Evolutionary conservation across 2,329 filamentous ascomycete species (phyloP).

Genomic region (Botrytis fragariae): DNA sequence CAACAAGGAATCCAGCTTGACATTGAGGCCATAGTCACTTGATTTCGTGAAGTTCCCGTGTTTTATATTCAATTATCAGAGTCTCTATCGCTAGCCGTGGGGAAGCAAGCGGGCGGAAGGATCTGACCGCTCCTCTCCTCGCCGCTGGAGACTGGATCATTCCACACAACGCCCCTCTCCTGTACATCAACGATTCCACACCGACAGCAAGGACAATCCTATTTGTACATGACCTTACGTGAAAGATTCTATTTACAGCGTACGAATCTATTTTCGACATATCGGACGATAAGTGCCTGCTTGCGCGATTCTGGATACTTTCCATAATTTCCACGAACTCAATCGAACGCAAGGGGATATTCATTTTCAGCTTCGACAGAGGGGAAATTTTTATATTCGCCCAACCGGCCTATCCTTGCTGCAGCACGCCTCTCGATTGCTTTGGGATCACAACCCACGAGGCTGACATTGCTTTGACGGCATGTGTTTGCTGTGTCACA

Average conservation of each 20-base stretch:
- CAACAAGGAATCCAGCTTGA: not conserved
- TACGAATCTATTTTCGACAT: not conserved
- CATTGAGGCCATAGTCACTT: not conserved
- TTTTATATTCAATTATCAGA: not conserved
- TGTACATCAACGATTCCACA: conserved; percentile 11
- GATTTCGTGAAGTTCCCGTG: conserved; percentile 18
- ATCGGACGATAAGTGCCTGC: not conserved
- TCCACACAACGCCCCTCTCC: not conserved
- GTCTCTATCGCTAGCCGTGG: conserved; percentile 8
- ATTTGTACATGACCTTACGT: not conserved
- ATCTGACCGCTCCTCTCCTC: conserved; percentile 13
- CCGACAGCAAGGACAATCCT: not conserved
- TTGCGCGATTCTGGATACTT: not conserved
- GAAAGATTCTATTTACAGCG: conserved; percentile 4
- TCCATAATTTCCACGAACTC: not conserved
- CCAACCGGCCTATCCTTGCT: conserved; percentile 8
- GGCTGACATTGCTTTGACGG: conserved; percentile 5
- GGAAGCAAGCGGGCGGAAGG: conserved; percentile 3
- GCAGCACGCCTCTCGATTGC: conserved; percentile 4
- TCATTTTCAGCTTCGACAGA: not conserved
- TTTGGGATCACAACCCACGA: conserved; percentile 14
- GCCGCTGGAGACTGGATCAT: not conserved
- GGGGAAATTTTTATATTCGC: not conserved
- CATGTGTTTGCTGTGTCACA: conserved; percentile 10
- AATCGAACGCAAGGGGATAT: conserved; percentile 5